Evolutionary conservation across 768 basidiomycete species (phyloP), one percentile per base, ranked within the genome.

Genomic region (Cubamyces lactineus): DNA sequence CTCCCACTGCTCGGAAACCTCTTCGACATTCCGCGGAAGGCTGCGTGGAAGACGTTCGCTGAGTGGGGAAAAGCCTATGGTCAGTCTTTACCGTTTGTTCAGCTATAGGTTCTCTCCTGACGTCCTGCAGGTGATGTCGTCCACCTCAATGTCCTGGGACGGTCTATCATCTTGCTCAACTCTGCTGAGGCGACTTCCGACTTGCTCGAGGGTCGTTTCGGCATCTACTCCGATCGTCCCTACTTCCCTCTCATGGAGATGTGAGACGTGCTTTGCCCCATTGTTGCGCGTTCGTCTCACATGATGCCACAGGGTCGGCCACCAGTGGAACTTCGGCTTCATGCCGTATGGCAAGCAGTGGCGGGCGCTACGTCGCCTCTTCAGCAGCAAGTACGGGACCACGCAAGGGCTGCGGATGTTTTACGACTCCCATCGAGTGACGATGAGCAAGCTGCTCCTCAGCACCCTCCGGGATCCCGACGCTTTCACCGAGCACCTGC

Each of bases 161-260:
- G 34, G 34, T 34, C 34, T 6, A 34, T 34, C 34, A 11, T 34
- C 34, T 11, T 34, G 34, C 34, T 34, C 34, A 34, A 34, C 9
- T 34, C 34, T 9, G 34, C 34, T 6, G 34, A 34, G 34, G 34
- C 34, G 34, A 34, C 34, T 34, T 34, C 34, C 5, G 34, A 34
- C 9, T 11, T 34, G 34, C 34, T 34, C 34, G 34, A 34, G 11
- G 34, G 34, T 9, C 34, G 69, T 24, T 70, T 65, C 26, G 39
- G 60, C 9, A 67, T 62, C 3, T 73, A 71, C 53, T 72, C 71
- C 17, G 70, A 19, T 67, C 71, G 39, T 28, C 34, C 21, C 38
- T 40, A 64, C 28, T 57, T 67, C 26, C 68, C 71, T 53, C 54
- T 61, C 34, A 60, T 61, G 41, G 64, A 71, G 34, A 59, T 72